These are phyloP conservation scores for Sphagnurus paluster DNA, from an alignment of 1,284 basidiomycete genomes.

Conservation along the genomic window DNA sequence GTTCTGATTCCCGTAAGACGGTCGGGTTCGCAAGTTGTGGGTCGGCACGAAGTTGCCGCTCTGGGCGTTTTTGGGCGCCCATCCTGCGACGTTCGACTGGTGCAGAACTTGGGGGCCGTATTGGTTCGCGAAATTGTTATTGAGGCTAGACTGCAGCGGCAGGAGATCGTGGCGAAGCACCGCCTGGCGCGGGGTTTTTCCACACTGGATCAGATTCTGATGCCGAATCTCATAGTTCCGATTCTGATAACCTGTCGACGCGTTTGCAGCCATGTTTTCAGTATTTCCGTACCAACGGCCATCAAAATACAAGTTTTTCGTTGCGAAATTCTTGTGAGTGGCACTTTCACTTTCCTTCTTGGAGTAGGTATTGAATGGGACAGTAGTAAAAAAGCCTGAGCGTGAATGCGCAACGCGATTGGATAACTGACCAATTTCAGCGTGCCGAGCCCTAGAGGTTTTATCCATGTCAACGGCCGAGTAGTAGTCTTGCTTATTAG, in stretches of 20 bases:
- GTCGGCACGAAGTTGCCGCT: too few relatives aligned
- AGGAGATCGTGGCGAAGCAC: neutral
- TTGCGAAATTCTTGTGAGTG: neutral
- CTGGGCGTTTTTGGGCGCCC: neutral
- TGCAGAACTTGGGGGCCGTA: neutral
- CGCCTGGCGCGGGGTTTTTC: neutral
- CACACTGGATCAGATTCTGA: slow-evolving; percentile 8
- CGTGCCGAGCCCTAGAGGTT: neutral
- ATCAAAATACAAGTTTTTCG: neutral
- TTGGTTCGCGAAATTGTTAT: neutral
- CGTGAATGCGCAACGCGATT: too few relatives aligned
- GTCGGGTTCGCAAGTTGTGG: too few relatives aligned
- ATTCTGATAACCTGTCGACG: slow-evolving; percentile 8
- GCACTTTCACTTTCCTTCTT: neutral
- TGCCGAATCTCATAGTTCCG: slow-evolving; percentile 4
- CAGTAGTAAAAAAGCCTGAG: too few relatives aligned
- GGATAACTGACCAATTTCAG: too few relatives aligned
- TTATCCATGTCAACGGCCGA: neutral
- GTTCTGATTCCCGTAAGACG: too few relatives aligned
- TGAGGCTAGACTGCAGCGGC: slow-evolving; percentile 1
- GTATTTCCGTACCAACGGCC: slow-evolving; percentile 2
- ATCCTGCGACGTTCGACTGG: neutral
- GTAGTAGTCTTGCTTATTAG: neutral
- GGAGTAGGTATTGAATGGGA: too few relatives aligned
- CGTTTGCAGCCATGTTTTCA: neutral